Evolutionary conservation across 2,329 filamentous ascomycete genomes (phyloP).

Genomic region (Penicillium sp.): DNA sequence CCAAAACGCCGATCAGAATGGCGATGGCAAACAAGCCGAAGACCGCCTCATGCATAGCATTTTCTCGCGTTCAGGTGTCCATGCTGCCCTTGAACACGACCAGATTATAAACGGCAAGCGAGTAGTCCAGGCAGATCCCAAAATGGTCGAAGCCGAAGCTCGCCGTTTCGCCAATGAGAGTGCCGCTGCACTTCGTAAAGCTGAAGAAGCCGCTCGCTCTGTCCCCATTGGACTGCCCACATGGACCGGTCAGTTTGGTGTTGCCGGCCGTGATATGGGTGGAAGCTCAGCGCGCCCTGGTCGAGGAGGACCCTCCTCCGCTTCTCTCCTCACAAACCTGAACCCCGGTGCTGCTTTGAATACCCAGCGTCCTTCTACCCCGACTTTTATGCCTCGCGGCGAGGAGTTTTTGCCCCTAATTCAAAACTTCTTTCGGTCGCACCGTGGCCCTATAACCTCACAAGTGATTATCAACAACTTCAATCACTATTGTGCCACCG

Average conservation of each 20-base stretch:
- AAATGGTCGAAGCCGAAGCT: constrained; percentile 79
- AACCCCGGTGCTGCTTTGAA: constrained; percentile 17
- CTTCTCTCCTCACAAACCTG: constrained; percentile 43
- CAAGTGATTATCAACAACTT: constrained; percentile 91
- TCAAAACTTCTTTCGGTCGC: constrained; percentile 72
- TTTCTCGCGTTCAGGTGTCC: constrained; percentile 80
- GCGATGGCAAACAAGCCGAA: constrained; percentile 50
- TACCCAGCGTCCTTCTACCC: constrained; percentile 42
- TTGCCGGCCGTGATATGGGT: constrained; percentile 60
- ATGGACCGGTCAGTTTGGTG: constrained; percentile 86
- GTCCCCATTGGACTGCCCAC: constrained; percentile 84
- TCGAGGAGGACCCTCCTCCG: constrained; percentile 41
- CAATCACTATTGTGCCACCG: constrained; percentile 71
- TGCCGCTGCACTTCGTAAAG: constrained; percentile 70
- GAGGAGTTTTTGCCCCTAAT: constrained; percentile 72
- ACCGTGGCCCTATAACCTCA: constrained; percentile 76
- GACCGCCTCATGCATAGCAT: constrained; percentile 84
- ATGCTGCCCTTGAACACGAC: constrained; percentile 91
- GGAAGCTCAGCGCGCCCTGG: constrained; percentile 37
- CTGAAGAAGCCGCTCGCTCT: constrained; percentile 69
- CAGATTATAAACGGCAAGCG: constrained; percentile 79
- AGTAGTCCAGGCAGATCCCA: constrained; percentile 70
- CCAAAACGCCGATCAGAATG: constrained; percentile 24
- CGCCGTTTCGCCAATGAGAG: constrained; percentile 76
- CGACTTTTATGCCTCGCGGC: constrained; percentile 42